Percentiles rank a stretch among this genome's conserved stretches.
phyloP scores from a whole-genome alignment of 2,329 filamentous ascomycete species.

The Aspergillus sp. region DNA sequence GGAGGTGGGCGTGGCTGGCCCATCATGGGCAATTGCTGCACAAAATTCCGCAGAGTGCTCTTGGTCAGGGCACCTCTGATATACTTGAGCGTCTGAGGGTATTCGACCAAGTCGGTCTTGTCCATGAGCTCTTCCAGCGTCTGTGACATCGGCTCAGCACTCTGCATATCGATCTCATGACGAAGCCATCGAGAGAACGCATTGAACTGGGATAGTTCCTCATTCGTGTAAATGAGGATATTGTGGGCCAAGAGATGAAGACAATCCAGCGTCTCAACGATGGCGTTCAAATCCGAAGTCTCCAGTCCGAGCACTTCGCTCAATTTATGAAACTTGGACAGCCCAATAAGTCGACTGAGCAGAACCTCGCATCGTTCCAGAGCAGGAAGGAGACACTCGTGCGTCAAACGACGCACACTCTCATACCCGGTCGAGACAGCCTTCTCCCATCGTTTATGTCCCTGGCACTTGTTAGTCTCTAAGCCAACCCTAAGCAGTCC shows the following conservation, averaged over 20 bases:
- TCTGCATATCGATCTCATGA: constrained; percentile 76
- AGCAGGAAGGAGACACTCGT: constrained; percentile 85
- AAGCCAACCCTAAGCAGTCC: background rate
- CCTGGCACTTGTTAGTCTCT: constrained; percentile 49
- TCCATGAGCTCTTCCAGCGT: constrained; percentile 70
- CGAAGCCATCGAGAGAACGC: constrained; percentile 82
- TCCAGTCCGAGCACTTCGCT: constrained; percentile 67
- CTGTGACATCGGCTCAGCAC: constrained; percentile 59
- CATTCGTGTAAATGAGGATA: constrained; percentile 67
- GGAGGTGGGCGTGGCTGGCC: constrained; percentile 25
- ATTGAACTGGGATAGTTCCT: constrained; percentile 74
- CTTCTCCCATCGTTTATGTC: constrained; percentile 94
- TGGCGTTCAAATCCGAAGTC: constrained; percentile 58
- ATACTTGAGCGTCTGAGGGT: constrained; percentile 71
- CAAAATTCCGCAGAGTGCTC: constrained; percentile 65
- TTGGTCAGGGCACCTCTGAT: constrained; percentile 68
- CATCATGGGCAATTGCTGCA: constrained; percentile 38
- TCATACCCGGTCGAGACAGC: constrained; percentile 75
- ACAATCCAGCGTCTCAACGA: constrained; percentile 68
- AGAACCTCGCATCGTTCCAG: constrained; percentile 80
- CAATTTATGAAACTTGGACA: constrained; percentile 75
- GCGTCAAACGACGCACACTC: constrained; percentile 71
- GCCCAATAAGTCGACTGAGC: constrained; percentile 76
- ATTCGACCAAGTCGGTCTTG: constrained; percentile 73
- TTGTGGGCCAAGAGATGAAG: constrained; percentile 74